Percentiles rank a stretch among this genome's conserved stretches.
phyloP scores from a whole-genome alignment of 495 filamentous ascomycete species.

The Penicillium alfredii region DNA sequence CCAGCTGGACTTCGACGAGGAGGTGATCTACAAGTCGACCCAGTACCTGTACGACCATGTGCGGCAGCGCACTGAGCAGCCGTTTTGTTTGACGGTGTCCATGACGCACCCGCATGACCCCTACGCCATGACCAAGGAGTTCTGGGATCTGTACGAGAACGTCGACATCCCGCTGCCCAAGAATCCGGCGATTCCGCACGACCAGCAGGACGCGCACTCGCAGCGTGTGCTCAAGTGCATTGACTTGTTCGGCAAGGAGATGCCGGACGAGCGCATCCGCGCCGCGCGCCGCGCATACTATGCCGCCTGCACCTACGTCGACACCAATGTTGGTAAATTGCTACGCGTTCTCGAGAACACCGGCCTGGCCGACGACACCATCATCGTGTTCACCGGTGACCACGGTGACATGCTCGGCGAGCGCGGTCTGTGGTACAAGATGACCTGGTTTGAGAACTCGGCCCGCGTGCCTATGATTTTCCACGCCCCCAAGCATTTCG shows the following conservation, averaged over 20 bases:
- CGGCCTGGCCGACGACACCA: constrained; percentile 70
- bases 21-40: constrained; percentile 77
- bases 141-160: constrained; percentile 81
- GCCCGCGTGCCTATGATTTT: constrained; percentile 77
- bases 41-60: constrained; percentile 83
- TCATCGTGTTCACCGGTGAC: constrained; percentile 81
- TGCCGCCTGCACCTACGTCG: constrained; percentile 81
- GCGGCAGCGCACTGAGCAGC: constrained; percentile 59
- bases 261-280: constrained; percentile 73
- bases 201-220: constrained; percentile 76
- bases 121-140: constrained; percentile 82
- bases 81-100: constrained; percentile 84
- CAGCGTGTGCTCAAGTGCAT: constrained; percentile 74
- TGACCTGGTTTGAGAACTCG: constrained; percentile 82
- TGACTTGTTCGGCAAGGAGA: constrained; percentile 69
- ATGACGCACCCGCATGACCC: constrained; percentile 90
- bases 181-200: constrained; percentile 58
- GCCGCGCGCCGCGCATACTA: constrained; percentile 80
- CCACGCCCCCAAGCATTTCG: constrained; percentile 61
- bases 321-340: constrained; percentile 78
- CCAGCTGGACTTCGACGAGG: constrained; percentile 91
- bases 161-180: constrained; percentile 80
- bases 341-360: constrained; percentile 66
- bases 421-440: constrained; percentile 89
- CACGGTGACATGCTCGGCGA: constrained; percentile 93